Evolutionary conservation across 306 rosid species (phyloP).

Genomic region (Carpinus viminea): DNA sequence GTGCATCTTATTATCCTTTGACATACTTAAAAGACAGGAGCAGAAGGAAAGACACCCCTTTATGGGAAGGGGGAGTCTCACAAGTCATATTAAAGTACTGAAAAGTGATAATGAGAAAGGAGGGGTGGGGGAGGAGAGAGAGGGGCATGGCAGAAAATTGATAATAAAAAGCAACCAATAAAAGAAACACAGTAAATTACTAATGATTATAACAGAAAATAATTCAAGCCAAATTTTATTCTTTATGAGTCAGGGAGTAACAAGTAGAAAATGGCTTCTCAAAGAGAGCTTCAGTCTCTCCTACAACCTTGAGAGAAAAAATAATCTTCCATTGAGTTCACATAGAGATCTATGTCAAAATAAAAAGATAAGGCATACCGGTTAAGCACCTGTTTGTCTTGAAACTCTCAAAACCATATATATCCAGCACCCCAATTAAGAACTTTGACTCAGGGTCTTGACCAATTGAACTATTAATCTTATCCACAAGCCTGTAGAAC

Average conservation of each 20-base stretch:
- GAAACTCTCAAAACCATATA: conserved; percentile 99
- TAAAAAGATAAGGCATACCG: conserved; percentile 47
- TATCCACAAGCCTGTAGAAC: conserved; percentile 88
- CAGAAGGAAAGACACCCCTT: neutral
- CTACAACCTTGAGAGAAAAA: neutral
- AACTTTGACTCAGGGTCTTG: conserved; percentile 89
- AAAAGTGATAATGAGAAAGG: neutral
- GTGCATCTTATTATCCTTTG: neutral
- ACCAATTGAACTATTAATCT: conserved; percentile 87
- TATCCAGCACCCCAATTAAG: conserved; percentile 96
- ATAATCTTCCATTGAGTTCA: conserved; percentile 12
- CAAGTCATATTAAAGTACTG: neutral
- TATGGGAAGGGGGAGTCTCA: neutral
- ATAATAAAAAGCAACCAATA: neutral
- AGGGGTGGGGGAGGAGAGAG: neutral
- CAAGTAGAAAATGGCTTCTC: neutral
- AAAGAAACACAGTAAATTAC: neutral
- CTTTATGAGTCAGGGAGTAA: neutral
- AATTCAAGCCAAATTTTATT: neutral
- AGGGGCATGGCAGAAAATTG: neutral
- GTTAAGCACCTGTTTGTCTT: conserved; percentile 94
- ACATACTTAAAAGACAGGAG: neutral
- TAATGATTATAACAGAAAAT: neutral
- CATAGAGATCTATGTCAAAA: conserved; percentile 33
- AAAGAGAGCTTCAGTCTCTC: conserved; percentile 15